Evolutionary conservation across 2,329 filamentous ascomycete genomes (phyloP), one percentile per base, ranked within the genome.

Genomic region (Blastomyces silverae): DNA sequence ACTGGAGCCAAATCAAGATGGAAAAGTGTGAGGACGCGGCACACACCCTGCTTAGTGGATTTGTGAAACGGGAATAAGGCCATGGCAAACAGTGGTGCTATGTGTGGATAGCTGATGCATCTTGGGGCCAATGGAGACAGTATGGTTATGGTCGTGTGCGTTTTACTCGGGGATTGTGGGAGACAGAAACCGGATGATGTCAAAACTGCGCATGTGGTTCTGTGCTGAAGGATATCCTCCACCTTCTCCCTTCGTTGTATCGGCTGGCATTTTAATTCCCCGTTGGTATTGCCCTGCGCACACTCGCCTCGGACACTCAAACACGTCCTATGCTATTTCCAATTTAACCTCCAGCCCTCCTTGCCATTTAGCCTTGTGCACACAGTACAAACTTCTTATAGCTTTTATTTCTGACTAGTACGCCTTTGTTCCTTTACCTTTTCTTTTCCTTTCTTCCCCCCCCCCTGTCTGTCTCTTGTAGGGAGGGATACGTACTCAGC

Each of bases 1-100:
- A 67, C 20, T 75, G 72, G 72, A 64, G 67, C 37, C 66, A 67
- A 17, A 64, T 72, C 22, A 74, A 74, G 66, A 44, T 59, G 11
- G 72, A 73, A 56, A 66, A 63, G 15, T 50, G 39, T 11, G 64
- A 68, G 20, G 64, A 65, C 44, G 68, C 67, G 31, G 63, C 52
- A 11, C 62, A 48, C 13, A 58, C 68, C n/a, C 25, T 62, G 11
- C 34, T 2, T 22, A 67, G 71, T 48, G 58, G 69, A 17, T 61
- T 67, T 8, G 67, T 73, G 48, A 74, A 74, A 57, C 56, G 63
- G 34, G 71, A 75, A 34, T 59, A 62, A 15, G 37, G 61, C n/a
- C 31, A 63, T 53, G 28, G n/a, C 57, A 22, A 31, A 34, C 28
- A 15, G 56, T 22, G 10, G 20, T 56, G 20, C 28, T 17, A 13